phyloP scores from a whole-genome alignment of 1,284 basidiomycete genomes.

The Melampsora americana region DNA sequence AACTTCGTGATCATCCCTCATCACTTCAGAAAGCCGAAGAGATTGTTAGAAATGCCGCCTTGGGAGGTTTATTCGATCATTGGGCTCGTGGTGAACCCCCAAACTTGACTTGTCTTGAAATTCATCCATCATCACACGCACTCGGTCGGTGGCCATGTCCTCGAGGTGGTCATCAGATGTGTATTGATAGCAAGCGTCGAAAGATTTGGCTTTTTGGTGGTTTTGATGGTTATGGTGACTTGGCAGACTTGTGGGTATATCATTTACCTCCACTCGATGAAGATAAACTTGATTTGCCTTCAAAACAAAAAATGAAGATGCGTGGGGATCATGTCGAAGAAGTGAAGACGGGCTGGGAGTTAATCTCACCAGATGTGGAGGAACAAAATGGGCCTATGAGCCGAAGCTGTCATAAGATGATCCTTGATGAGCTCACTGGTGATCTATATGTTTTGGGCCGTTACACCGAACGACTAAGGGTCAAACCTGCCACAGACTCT shows the following conservation, averaged over 20 bases:
- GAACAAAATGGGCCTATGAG: conserved; percentile 65
- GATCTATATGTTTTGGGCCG: conserved; percentile 65
- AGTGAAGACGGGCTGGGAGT: conserved; percentile 61
- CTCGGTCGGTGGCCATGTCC: conserved; percentile 61
- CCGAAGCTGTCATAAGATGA: conserved; percentile 77
- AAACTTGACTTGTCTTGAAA: conserved; percentile 34
- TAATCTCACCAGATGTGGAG: conserved; percentile 63
- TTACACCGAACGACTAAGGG: conserved; percentile 48
- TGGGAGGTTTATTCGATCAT: conserved; percentile 31
- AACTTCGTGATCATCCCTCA: neutral
- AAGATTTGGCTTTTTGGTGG: conserved; percentile 75
- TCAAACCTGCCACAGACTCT: neutral
- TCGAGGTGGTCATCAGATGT: conserved; percentile 77
- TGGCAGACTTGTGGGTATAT: conserved; percentile 78
- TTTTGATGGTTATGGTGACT: conserved; percentile 65
- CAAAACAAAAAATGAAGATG: conserved; percentile 9
- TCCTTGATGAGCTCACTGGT: conserved; percentile 67
- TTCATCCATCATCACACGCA: conserved; percentile 45
- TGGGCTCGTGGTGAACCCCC: conserved; percentile 26
- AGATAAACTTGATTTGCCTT: neutral
- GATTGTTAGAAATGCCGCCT: conserved; percentile 21
- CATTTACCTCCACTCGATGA: conserved; percentile 25
- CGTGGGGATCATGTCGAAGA: neutral
- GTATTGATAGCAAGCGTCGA: conserved; percentile 65
- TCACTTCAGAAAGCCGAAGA: conserved; percentile 22